Conservation (phyloP, 768 basidiomycete species). For the Calocybe indica region DNA sequence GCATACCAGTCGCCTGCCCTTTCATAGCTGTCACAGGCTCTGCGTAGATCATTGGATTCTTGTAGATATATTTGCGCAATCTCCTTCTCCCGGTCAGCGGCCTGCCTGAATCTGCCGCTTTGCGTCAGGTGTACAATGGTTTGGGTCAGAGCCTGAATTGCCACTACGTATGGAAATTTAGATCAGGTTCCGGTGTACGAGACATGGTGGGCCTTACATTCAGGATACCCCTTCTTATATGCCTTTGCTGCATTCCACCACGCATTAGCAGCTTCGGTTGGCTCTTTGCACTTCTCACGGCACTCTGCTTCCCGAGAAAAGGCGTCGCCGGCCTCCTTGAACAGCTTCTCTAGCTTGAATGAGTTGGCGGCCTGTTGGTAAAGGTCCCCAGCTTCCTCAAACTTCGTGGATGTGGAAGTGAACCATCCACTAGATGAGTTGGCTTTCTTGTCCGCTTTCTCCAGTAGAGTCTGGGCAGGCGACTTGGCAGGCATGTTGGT, state of each 20-base stretch:
- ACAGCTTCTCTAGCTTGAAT: conserved; percentile 88
- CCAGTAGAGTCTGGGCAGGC: conserved; percentile 65
- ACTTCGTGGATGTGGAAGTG: conserved; percentile 76
- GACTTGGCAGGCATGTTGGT: conserved; percentile 68
- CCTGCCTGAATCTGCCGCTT: conserved; percentile 90
- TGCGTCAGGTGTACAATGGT: conserved; percentile 81
- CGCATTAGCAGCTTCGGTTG: conserved; percentile 93
- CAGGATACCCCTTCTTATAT: conserved; percentile 84
- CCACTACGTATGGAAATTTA: conserved; percentile 49
- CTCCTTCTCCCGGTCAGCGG: conserved; percentile 97
- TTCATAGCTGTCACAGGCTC: conserved; percentile 87
- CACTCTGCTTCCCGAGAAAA: conserved; percentile 95
- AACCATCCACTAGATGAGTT: conserved; percentile 85
- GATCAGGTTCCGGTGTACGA: background rate
- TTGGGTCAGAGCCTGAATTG: conserved; percentile 79
- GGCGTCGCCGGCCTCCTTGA: conserved; percentile 88
- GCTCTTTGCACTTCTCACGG: conserved; percentile 80
- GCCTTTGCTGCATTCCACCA: conserved; percentile 99
- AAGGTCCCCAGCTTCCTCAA: conserved; percentile 92
- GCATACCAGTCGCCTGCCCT: conserved; percentile 95
- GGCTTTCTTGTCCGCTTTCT: conserved; percentile 92
- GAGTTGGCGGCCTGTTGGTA: conserved; percentile 93
- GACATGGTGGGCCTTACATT: conserved; percentile 47
- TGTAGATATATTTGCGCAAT: conserved; percentile 92
- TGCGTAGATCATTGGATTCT: conserved; percentile 69